phyloP scores from a whole-genome alignment of 1,139 yeast genomes.

The Candida sojae region DNA sequence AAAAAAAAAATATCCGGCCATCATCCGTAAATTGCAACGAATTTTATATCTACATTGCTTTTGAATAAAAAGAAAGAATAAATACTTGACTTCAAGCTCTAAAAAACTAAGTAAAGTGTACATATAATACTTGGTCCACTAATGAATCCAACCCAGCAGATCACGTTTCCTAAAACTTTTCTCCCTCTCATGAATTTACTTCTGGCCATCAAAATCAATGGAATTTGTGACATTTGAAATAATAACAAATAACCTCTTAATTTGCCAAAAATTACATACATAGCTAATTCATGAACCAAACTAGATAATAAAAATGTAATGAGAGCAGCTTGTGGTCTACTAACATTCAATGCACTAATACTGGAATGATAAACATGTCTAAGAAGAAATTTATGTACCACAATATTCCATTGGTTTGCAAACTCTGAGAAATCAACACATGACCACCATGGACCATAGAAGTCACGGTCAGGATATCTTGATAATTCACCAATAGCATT shows the following conservation, averaged over 20 bases:
- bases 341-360: conserved; percentile 71
- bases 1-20: too few relatives aligned
- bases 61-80: too few relatives aligned
- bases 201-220: conserved; percentile 57
- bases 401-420: conserved; percentile 92
- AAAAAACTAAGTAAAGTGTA: conserved; percentile 79
- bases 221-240: conserved; percentile 84
- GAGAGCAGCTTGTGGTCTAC: conserved; percentile 68
- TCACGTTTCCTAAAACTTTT: conserved; percentile 70
- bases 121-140: conserved; percentile 91
- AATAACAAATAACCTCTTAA: conserved; percentile 77
- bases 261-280: conserved; percentile 83
- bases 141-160: conserved; percentile 92
- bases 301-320: conserved; percentile 83
- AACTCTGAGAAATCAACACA: conserved; percentile 92
- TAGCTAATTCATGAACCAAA: conserved; percentile 84
- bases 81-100: conserved; percentile 2
- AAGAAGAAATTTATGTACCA: conserved; percentile 87
- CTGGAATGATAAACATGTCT: conserved; percentile 95
- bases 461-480: conserved; percentile 83
- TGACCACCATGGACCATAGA: conserved; percentile 98
- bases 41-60: too few relatives aligned
- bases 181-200: conserved; percentile 53
- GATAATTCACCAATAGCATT: conserved; percentile 89
- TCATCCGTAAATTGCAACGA: too few relatives aligned